phyloP scores from a whole-genome alignment of 225 moss, liverwort and hornwort species.

The Lunularia cruciata region DNA sequence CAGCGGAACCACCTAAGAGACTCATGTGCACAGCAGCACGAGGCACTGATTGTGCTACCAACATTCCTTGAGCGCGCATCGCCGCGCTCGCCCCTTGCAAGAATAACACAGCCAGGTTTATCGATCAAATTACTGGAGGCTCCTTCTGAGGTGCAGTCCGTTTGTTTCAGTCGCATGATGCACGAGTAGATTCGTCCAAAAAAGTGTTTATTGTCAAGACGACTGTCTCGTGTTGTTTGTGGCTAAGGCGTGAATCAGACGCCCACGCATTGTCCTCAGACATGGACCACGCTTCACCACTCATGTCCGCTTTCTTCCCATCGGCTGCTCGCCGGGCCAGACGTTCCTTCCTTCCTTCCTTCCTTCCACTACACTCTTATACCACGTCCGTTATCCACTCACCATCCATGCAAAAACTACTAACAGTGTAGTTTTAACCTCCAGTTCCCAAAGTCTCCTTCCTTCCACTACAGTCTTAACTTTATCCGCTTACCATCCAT shows the following conservation, averaged over 20 bases:
- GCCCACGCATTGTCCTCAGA: neutral
- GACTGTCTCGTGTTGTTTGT: neutral
- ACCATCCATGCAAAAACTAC: no score
- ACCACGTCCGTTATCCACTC: no score
- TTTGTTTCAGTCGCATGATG: neutral
- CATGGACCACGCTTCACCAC: constrained; percentile 18
- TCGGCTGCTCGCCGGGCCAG: neutral
- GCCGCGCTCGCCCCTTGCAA: constrained; percentile 35
- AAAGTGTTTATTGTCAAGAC: neutral
- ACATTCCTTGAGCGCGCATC: constrained; percentile 41
- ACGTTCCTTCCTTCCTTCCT: no score
- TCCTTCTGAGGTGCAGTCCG: neutral
- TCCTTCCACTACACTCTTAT: no score
- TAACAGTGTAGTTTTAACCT: no score
- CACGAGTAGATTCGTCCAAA: neutral
- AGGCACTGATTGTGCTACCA: constrained; percentile 38
- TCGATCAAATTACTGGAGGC: no score
- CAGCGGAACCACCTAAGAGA: constrained; percentile 1
- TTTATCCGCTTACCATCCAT: no score
- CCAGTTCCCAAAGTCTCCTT: no score
- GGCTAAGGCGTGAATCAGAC: neutral
- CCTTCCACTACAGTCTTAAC: no score
- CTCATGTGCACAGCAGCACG: constrained; percentile 26
- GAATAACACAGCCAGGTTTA: neutral
- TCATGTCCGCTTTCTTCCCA: constrained; percentile 1